Percentiles rank a stretch among this genome's conserved stretches.
Conservation (phyloP, 2,329 filamentous ascomycete species). For the Hypocrella siamensis region DNA sequence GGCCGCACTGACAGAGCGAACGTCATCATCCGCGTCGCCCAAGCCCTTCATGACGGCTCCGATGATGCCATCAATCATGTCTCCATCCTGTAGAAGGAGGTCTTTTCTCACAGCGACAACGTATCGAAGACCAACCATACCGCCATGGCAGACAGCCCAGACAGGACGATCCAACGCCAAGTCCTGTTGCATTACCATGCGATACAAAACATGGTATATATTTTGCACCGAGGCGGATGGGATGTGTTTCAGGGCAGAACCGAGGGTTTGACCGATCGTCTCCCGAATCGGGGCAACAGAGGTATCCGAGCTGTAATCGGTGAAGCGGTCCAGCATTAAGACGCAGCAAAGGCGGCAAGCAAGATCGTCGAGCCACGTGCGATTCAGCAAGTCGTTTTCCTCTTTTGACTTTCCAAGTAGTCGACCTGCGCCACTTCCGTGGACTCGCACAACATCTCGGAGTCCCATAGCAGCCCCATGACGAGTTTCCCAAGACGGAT, state of each 20-base stretch:
- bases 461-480: conserved; percentile 94
- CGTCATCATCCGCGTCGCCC: conserved; percentile 83
- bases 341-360: conserved; percentile 92
- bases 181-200: conserved; percentile 84
- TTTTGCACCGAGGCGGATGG: conserved; percentile 63
- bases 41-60: conserved; percentile 89
- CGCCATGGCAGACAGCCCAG: conserved; percentile 94
- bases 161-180: conserved; percentile 55
- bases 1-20: conserved; percentile 92
- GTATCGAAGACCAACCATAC: conserved; percentile 93
- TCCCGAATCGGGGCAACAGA: conserved; percentile 93
- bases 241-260: conserved; percentile 74
- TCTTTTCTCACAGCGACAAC: conserved; percentile 92
- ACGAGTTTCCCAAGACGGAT: conserved; percentile 84
- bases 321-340: conserved; percentile 93
- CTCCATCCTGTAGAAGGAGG: conserved; percentile 64
- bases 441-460: conserved; percentile 80
- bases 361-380: conserved; percentile 80
- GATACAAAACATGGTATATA: conserved; percentile 71
- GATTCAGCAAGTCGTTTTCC: conserved; percentile 69
- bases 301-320: conserved; percentile 94
- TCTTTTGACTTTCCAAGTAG: conserved; percentile 48
- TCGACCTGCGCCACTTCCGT: conserved; percentile 77
- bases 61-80: conserved; percentile 86
- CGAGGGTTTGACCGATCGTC: conserved; percentile 85